These are phyloP conservation scores for Eucalyptus cladocalyx DNA, from an alignment of 345 rosid species.

Conservation along the genomic window DNA sequence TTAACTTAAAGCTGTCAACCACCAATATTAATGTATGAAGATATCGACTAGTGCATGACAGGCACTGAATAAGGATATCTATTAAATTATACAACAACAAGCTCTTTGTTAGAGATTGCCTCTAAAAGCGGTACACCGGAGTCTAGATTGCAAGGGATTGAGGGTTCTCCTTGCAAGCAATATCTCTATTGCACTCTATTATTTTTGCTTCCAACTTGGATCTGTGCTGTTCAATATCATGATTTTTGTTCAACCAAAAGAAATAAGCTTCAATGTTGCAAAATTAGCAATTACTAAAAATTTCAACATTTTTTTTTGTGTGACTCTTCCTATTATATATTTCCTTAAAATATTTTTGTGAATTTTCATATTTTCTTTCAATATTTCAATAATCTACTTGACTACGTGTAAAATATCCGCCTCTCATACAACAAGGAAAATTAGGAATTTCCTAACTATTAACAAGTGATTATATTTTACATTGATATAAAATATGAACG, in stretches of 20 bases:
- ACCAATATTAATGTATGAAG: fast-evolving
- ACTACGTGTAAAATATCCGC: no score
- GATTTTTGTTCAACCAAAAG: neutral
- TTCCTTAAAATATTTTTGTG: no score
- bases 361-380: no score
- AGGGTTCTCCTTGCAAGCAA: neutral
- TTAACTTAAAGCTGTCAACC: fast-evolving
- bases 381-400: no score
- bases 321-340: neutral
- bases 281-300: no score
- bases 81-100: no score
- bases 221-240: neutral
- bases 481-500: no score
- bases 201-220: neutral
- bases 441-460: no score
- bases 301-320: no score
- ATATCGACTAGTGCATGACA: neutral
- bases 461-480: no score
- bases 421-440: no score
- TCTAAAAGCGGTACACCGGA: neutral
- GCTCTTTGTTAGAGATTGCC: neutral
- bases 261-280: neutral
- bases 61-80: neutral
- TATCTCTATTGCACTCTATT: neutral
- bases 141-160: neutral